Evolutionary conservation across 1,139 yeast species (phyloP).

Genomic region (Pneumocystis murina): DNA sequence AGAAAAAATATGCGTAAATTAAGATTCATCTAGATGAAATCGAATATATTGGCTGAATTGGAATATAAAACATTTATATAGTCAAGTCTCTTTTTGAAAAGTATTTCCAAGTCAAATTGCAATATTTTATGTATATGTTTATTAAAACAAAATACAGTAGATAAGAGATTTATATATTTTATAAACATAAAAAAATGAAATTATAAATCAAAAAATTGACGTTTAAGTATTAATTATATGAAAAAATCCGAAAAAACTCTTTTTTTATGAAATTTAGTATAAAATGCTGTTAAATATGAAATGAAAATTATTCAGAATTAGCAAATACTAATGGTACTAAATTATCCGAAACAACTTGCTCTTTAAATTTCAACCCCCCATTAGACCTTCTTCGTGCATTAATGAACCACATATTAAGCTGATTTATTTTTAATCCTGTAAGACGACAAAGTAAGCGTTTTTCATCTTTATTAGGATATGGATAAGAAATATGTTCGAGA

Average conservation of each 20-base stretch:
- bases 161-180: too few relatives aligned
- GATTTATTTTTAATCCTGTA: slow-evolving; percentile 84
- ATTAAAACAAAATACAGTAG: not conserved
- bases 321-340: not conserved
- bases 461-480: slow-evolving; percentile 86
- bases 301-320: not conserved
- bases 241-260: too few relatives aligned
- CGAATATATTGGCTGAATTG: too few relatives aligned
- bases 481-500: slow-evolving; percentile 70
- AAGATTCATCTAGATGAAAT: too few relatives aligned
- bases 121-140: not conserved
- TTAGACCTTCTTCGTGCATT: slow-evolving; percentile 69
- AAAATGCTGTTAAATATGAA: not conserved
- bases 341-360: slow-evolving; percentile 9
- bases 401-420: slow-evolving; percentile 90
- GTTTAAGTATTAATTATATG: not conserved
- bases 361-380: slow-evolving; percentile 34
- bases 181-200: not conserved
- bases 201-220: not conserved
- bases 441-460: slow-evolving; percentile 62
- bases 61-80: too few relatives aligned
- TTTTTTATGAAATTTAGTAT: not conserved
- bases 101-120: too few relatives aligned
- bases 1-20: too few relatives aligned
- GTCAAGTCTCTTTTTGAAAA: too few relatives aligned